Conservation (phyloP, 345 rosid species). For the Xanthoceras sorbifolium region DNA sequence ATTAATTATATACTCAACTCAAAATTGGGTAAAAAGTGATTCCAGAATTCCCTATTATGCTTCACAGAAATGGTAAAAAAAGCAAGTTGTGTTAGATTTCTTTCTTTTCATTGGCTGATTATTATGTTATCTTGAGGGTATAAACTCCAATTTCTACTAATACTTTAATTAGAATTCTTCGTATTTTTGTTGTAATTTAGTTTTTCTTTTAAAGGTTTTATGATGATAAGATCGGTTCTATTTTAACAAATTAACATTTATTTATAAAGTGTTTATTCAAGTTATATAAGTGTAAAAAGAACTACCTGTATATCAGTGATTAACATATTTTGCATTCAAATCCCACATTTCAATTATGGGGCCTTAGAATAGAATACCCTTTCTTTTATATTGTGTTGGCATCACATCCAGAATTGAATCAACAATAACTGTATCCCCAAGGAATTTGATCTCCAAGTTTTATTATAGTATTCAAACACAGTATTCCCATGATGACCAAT, state of each 20-base stretch:
- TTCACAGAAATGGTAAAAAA: constrained; percentile 8
- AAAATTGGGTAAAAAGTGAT: constrained; percentile 20
- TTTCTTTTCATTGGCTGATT: constrained; percentile 22
- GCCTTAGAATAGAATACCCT: background rate
- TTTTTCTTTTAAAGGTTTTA: background rate
- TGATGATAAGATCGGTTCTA: no score
- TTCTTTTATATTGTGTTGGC: background rate
- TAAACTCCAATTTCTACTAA: background rate
- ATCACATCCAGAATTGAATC: background rate
- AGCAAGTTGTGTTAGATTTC: constrained; percentile 10
- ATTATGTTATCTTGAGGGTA: constrained; percentile 9
- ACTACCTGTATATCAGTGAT: no score
- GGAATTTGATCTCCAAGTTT: constrained; percentile 19
- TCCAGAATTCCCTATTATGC: constrained; percentile 31
- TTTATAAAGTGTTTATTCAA: no score
- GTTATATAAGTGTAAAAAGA: no score
- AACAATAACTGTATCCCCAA: constrained; percentile 21
- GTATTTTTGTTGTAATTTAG: no score
- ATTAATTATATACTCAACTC: constrained; percentile 6
- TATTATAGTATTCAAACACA: constrained; percentile 3
- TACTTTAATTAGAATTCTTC: background rate
- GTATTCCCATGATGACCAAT: constrained; percentile 10
- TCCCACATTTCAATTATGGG: background rate
- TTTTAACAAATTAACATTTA: no score
- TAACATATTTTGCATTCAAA: background rate